Conservation (phyloP, 78 protist species). For the Chrysochromulina tobinii region DNA sequence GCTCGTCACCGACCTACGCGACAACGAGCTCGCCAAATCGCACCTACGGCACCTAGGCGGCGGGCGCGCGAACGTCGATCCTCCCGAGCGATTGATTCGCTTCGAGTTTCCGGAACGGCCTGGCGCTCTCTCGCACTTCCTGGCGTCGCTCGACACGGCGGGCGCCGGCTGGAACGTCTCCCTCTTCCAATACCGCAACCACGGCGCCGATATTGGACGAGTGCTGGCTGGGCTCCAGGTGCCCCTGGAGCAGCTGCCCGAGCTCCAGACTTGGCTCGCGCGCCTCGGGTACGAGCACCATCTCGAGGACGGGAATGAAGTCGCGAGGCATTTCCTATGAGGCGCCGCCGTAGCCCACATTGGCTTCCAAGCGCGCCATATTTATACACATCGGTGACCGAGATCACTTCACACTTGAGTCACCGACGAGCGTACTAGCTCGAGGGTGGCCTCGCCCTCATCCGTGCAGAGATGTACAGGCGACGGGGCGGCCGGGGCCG, state of each 20-base stretch:
- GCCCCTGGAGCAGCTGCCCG: neutral
- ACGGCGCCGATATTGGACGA: slow-evolving; percentile 56
- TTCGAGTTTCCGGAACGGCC: slow-evolving; percentile 39
- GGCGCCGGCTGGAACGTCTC: slow-evolving; percentile 40
- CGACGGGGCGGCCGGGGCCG: too few relatives aligned
- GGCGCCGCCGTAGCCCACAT: too few relatives aligned
- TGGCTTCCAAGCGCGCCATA: too few relatives aligned
- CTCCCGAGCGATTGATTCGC: neutral
- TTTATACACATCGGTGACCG: too few relatives aligned
- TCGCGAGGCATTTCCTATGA: too few relatives aligned
- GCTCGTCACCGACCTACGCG: neutral
- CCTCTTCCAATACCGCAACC: slow-evolving; percentile 67
- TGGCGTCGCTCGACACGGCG: neutral
- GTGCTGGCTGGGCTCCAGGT: slow-evolving; percentile 63
- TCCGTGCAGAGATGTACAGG: too few relatives aligned
- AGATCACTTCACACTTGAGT: too few relatives aligned
- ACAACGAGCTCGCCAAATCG: slow-evolving; percentile 47
- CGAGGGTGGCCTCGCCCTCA: too few relatives aligned
- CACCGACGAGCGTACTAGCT: too few relatives aligned
- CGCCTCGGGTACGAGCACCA: too few relatives aligned
- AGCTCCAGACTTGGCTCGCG: too few relatives aligned
- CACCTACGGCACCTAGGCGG: slow-evolving; percentile 43
- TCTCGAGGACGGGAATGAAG: too few relatives aligned
- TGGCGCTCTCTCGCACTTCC: slow-evolving; percentile 21
- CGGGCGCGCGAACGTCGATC: neutral